Base-by-base conservation (phyloP, 495 filamentous ascomycete genomes). In the Penicillium pancosmium region DNA sequence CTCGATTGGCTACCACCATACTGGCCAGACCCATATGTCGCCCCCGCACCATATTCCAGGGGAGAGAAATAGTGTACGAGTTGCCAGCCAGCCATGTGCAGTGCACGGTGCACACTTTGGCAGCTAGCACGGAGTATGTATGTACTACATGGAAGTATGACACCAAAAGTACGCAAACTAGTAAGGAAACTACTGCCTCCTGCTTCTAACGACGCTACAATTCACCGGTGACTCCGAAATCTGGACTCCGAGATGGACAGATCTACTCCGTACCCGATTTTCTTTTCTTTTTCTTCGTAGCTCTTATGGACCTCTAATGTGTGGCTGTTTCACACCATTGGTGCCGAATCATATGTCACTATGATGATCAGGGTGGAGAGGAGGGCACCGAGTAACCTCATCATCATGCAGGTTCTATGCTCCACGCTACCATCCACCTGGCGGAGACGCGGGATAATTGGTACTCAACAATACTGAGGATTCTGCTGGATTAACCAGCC, bases 21-120 rank as follows among this genome's bases (percentile, higher is more conserved):
- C 35, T 51, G 54, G 16, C 38, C 15, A 40, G 41, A 33, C 50
- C 34, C 54, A 40, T 49, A 50, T 49, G 13, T 18, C 46, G 12
- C n/a, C n/a, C 51, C 62, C 50, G 50, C 54, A 51, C 27, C 40
- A 43, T 19, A 41, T 3, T 43, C 46, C 19, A 46, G 48, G 25
- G 21, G 12, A 55, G 18, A 50, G 36, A 36, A 43, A 23, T 34
- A 15, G 51, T 25, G 35, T 48, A 21, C 16, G 19, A 21, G 19
- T 46, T 43, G 34, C 55, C 58, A 67, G 65, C 65, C 58, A 65
- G 61, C 61, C 61, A 64, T 64, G 4, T 15, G 15, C 15, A 6
- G 46, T 41, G 55, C 61, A 59, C 56, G 50, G 61, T 48, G 27
- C 44, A 52, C 43, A 36, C 41, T 40, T 53, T 34, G 50, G n/a